phyloP scores from a whole-genome alignment of 306 rosid genomes.

The Lathyrus oleraceus region DNA sequence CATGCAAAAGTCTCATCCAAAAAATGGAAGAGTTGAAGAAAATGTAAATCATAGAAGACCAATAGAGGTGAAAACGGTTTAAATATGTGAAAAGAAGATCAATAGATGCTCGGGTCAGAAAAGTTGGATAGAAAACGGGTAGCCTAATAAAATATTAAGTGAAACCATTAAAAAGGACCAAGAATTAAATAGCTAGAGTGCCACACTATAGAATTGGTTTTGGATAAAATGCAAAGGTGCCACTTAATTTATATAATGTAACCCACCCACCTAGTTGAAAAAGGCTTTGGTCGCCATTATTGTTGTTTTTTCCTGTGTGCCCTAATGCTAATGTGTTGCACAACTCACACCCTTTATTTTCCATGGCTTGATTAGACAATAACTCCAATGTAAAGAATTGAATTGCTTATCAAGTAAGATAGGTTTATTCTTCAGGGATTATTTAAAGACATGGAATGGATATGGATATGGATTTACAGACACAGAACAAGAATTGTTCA shows the following conservation, averaged over 20 bases:
- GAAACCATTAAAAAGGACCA: not conserved
- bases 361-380: not conserved
- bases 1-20: not conserved
- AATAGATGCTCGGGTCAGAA: not conserved
- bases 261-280: not conserved
- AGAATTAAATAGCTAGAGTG: not conserved
- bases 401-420: not conserved
- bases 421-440: not conserved
- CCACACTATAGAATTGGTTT: not conserved
- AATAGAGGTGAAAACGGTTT: not conserved
- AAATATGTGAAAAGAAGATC: not conserved
- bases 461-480: not conserved
- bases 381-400: not conserved
- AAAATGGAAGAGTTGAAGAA: not conserved
- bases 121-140: not conserved
- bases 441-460: not conserved
- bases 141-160: not conserved
- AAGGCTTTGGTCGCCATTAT: not conserved
- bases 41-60: not conserved
- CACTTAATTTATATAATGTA: not conserved
- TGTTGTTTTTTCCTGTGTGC: not conserved
- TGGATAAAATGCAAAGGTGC: not conserved
- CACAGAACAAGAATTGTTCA: not conserved
- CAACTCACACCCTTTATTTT: not conserved
- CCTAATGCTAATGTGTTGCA: not conserved